phyloP scores from a whole-genome alignment of 2,329 filamentous ascomycete genomes.

The Curvularia spicifera region DNA sequence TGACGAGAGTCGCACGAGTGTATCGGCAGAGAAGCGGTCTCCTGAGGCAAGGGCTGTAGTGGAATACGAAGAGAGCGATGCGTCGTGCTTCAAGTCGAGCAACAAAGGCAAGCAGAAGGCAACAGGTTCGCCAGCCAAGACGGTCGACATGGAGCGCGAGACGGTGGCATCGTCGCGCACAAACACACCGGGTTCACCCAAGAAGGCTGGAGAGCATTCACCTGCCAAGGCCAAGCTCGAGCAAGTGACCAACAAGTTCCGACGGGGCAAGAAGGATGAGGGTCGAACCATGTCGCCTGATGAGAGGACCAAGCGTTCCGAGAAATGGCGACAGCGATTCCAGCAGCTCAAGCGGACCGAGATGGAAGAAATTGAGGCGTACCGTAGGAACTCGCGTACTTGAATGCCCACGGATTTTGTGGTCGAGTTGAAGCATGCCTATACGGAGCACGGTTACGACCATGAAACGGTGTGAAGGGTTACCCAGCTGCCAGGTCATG shows the following conservation, averaged over 20 bases:
- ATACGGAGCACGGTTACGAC: not conserved
- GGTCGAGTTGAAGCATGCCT: not conserved
- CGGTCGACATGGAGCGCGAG: slow-evolving; percentile 19
- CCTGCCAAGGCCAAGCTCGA: slow-evolving; percentile 57
- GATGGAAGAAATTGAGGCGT: slow-evolving; percentile 35
- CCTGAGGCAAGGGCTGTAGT: slow-evolving; percentile 4
- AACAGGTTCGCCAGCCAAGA: slow-evolving; percentile 34
- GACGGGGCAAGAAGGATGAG: slow-evolving; percentile 49
- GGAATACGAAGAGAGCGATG: slow-evolving; percentile 31
- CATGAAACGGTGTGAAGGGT: slow-evolving; percentile 2
- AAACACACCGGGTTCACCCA: slow-evolving; percentile 40
- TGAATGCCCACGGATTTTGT: slow-evolving; percentile 2
- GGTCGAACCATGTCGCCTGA: slow-evolving; percentile 45
- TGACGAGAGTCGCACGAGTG: slow-evolving; percentile 19
- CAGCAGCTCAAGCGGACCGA: slow-evolving; percentile 41
- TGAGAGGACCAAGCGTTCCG: slow-evolving; percentile 44
- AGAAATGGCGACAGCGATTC: slow-evolving; percentile 49
- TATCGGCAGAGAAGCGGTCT: slow-evolving; percentile 13
- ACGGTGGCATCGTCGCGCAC: slow-evolving; percentile 32
- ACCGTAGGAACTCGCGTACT: slow-evolving; percentile 22
- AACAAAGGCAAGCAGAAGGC: slow-evolving; percentile 44
- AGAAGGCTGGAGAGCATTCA: slow-evolving; percentile 48
- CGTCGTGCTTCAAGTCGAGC: slow-evolving; percentile 43
- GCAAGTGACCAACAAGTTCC: slow-evolving; percentile 55
- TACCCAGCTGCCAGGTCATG: not conserved